phyloP scores from a whole-genome alignment of 2,329 filamentous ascomycete species.

The Fusarium sp. region DNA sequence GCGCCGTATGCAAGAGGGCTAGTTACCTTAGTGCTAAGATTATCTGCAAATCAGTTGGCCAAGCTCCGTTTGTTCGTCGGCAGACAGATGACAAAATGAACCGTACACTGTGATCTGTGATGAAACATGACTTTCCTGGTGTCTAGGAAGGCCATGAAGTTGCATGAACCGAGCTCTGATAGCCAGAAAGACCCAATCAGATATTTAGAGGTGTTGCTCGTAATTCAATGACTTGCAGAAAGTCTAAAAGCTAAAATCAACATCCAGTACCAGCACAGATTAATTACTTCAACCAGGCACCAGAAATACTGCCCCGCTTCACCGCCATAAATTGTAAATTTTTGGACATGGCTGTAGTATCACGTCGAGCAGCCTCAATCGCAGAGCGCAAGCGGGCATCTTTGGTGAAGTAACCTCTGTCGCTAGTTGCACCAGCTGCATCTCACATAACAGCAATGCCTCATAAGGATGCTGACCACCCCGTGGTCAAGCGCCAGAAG shows the following conservation, averaged over 20 bases:
- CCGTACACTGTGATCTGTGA: not conserved
- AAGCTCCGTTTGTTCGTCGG: not conserved
- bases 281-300: not conserved
- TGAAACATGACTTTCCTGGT: not conserved
- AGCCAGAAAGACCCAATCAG: not conserved
- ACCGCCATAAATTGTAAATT: slow-evolving; percentile 46
- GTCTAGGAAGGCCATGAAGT: not conserved
- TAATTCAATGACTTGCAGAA: not conserved
- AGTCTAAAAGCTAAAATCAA: not conserved
- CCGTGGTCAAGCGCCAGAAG: slow-evolving; percentile 80
- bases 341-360: slow-evolving; percentile 36
- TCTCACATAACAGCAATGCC: slow-evolving; percentile 55
- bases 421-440: not conserved
- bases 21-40: slow-evolving; percentile 7
- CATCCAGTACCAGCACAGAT: not conserved
- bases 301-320: slow-evolving; percentile 27
- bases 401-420: slow-evolving; percentile 7
- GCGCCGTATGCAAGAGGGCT: not conserved
- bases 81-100: not conserved
- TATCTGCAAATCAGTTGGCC: not conserved
- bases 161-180: rapidly evolving
- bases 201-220: not conserved
- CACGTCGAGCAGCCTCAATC: slow-evolving; percentile 29
- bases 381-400: slow-evolving; percentile 28
- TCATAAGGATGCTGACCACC: slow-evolving; percentile 66